Percentiles rank a stretch among this genome's conserved stretches.
Evolutionary conservation across 1,284 basidiomycete genomes (phyloP).

Genomic region (Microbotryum lychnidis-dioicae): DNA sequence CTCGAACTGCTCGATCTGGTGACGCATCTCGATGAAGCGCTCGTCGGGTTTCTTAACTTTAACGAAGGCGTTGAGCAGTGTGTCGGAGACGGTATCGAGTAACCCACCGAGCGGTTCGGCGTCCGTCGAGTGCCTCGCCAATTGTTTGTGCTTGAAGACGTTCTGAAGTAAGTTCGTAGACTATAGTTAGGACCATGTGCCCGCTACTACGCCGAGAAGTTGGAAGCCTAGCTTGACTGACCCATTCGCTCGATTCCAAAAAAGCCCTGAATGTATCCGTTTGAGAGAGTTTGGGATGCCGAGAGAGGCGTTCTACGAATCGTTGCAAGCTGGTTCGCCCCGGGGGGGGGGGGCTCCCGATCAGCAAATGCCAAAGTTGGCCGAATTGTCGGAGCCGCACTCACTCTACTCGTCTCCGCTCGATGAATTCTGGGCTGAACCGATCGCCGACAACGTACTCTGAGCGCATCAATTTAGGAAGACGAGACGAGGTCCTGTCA

Average conservation of each 20-base stretch:
- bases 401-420: constrained; percentile 79
- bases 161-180: constrained; percentile 49
- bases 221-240: constrained; percentile 42
- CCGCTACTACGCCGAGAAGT: background rate
- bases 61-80: constrained; percentile 87
- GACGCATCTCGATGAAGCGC: constrained; percentile 82
- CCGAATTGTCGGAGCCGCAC: constrained; percentile 35
- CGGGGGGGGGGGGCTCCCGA: no score
- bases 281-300: constrained; percentile 91
- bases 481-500: background rate
- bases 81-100: constrained; percentile 90
- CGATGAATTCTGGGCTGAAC: constrained; percentile 94
- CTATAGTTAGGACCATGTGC: background rate
- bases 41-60: constrained; percentile 89
- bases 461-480: constrained; percentile 37
- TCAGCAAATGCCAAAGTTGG: no score
- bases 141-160: constrained; percentile 89
- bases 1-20: constrained; percentile 87
- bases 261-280: constrained; percentile 83
- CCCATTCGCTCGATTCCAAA: constrained; percentile 97
- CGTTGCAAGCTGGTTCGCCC: constrained; percentile 62
- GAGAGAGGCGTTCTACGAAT: constrained; percentile 79
- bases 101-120: constrained; percentile 66
- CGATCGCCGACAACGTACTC: constrained; percentile 96
- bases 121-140: constrained; percentile 41